Conservation (phyloP, 257 asterid genomes). For the Plantago ovata region DNA sequence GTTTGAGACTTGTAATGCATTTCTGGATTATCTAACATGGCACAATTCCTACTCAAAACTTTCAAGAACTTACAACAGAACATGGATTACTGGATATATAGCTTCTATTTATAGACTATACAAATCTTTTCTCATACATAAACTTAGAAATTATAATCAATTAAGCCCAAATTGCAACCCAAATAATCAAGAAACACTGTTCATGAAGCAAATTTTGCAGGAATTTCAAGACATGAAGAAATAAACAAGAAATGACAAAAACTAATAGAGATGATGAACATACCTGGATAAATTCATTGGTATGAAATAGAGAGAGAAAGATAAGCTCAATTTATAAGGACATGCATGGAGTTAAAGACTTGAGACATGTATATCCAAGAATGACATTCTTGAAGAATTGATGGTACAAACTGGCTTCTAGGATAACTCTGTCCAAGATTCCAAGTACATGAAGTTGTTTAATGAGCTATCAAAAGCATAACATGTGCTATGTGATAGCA, state of each 20-base stretch:
- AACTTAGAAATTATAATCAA: no score
- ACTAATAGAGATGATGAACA: background rate
- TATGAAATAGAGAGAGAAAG: constrained; percentile 29
- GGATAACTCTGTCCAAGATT: constrained; percentile 2
- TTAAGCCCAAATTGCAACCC: no score
- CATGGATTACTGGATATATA: no score
- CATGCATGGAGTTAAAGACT: constrained; percentile 32
- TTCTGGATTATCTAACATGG: no score
- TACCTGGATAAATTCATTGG: constrained; percentile 16
- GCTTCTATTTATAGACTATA: no score
- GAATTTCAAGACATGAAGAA: background rate
- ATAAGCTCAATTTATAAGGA: constrained; percentile 27
- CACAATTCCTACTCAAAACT: no score
- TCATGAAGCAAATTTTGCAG: background rate
- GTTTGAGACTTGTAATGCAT: no score
- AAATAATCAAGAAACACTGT: no score
- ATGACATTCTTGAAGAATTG: constrained; percentile 34
- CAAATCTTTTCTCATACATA: no score
- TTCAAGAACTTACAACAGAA: no score
- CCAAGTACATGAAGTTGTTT: constrained; percentile 30
- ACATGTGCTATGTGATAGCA: constrained; percentile 42
- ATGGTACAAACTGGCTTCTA: constrained; percentile 28
- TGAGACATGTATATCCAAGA: constrained; percentile 14
- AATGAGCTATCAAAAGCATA: constrained; percentile 39
- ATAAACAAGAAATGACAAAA: background rate